Conservation (phyloP, 2,329 filamentous ascomycete species). For the Massarina eburnea region DNA sequence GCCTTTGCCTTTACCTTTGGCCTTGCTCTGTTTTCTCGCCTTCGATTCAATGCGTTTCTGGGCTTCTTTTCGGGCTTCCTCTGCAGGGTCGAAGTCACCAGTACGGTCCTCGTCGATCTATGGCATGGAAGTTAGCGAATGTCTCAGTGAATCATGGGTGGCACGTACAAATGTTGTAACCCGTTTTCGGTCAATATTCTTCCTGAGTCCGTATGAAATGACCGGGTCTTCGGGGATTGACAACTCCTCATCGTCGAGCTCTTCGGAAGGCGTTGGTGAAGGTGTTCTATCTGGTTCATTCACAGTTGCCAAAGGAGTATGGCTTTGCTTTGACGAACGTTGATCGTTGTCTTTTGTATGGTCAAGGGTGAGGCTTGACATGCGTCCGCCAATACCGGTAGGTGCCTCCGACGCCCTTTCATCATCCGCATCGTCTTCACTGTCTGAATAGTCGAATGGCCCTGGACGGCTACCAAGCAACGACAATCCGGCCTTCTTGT, state of each 20-base stretch:
- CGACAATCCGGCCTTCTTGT: too few species aligned
- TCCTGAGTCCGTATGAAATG: constrained; percentile 4
- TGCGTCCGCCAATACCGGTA: neutral
- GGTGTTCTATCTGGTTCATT: neutral
- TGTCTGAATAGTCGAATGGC: neutral
- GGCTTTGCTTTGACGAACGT: neutral
- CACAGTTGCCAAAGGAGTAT: neutral
- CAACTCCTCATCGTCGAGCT: neutral
- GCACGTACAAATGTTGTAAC: neutral
- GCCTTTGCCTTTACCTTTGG: neutral
- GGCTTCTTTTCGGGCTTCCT: constrained; percentile 1
- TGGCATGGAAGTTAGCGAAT: neutral
- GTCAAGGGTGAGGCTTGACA: constrained; percentile 8
- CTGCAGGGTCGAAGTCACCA: constrained; percentile 7
- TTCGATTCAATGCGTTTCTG: neutral
- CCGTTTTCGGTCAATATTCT: constrained; percentile 5
- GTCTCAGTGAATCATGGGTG: neutral
- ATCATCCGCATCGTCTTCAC: neutral
- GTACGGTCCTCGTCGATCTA: constrained; percentile 6
- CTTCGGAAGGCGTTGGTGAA: neutral
- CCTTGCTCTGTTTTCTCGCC: neutral
- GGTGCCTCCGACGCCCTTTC: constrained; percentile 1
- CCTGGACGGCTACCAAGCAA: neutral
- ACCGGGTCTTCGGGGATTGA: constrained; percentile 2
- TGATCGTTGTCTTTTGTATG: constrained; percentile 1